These are phyloP conservation scores for Phytophthora aleatoria DNA, from an alignment of 352 stramenopile species.

Conservation along the genomic window DNA sequence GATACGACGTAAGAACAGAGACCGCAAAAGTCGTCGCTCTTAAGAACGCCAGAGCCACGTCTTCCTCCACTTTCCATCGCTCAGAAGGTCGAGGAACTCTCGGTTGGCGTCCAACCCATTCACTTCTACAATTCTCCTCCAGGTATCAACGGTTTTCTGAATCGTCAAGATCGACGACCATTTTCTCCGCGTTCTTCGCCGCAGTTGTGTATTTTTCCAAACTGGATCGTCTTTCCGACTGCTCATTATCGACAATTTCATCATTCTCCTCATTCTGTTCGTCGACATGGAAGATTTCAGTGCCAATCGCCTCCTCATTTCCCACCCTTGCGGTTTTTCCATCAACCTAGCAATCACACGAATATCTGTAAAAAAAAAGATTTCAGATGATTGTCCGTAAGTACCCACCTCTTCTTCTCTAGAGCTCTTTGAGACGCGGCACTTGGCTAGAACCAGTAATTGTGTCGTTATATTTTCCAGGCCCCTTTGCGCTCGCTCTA, in stretches of 20 bases:
- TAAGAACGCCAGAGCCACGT: background rate
- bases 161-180: background rate
- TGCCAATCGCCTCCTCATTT: too few relatives aligned
- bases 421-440: too few relatives aligned
- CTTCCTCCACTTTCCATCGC: background rate
- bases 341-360: too few relatives aligned
- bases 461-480: background rate
- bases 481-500: background rate
- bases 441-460: background rate
- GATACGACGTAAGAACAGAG: constrained; percentile 10
- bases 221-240: background rate
- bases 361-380: too few relatives aligned
- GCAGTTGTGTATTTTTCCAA: background rate
- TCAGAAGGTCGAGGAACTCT: background rate
- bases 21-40: background rate
- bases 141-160: background rate
- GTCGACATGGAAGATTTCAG: background rate
- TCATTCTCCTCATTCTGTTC: background rate
- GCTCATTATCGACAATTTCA: background rate
- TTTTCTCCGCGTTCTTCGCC: background rate
- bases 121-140: background rate
- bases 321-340: too few relatives aligned
- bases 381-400: too few relatives aligned
- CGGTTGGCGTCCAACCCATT: background rate
- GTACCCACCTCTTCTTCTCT: too few relatives aligned